phyloP scores from a whole-genome alignment of 805 yeast genomes.

The Starmerella gropengiesseri region DNA sequence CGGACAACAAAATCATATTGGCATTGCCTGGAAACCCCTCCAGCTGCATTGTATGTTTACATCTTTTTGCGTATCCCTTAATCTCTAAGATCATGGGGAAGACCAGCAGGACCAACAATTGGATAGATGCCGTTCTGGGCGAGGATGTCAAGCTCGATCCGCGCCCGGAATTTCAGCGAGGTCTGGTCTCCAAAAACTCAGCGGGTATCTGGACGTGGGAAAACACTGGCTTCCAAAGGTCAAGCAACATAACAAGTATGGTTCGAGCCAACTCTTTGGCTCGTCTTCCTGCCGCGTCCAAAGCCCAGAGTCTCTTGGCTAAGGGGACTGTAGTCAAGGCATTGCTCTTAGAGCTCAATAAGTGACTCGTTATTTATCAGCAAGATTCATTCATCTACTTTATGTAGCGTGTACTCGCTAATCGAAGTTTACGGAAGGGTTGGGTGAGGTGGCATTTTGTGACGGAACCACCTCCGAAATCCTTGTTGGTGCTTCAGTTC shows the following conservation, averaged over 20 bases:
- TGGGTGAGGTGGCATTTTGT: no score
- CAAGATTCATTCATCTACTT: background rate
- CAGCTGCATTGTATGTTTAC: conserved; percentile 40
- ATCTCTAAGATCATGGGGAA: conserved; percentile 36
- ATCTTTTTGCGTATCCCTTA: conserved; percentile 38
- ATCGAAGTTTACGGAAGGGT: no score
- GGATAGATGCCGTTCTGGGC: conserved; percentile 31
- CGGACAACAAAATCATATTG: conserved; percentile 32
- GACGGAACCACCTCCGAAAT: background rate
- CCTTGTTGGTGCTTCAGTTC: conserved; percentile 1
- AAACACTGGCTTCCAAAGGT: conserved; percentile 43
- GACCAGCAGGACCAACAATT: conserved; percentile 24
- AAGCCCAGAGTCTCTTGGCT: conserved; percentile 3
- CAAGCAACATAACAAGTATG: conserved; percentile 40
- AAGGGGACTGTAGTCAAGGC: conserved; percentile 22
- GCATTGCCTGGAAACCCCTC: conserved; percentile 52
- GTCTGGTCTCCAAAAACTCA: conserved; percentile 27
- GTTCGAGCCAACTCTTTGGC: conserved; percentile 39
- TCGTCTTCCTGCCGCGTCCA: conserved; percentile 33
- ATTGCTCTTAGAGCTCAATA: conserved; percentile 11
- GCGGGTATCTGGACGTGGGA: conserved; percentile 30
- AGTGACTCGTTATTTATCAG: background rate
- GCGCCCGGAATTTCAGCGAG: conserved; percentile 45
- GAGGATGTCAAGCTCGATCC: conserved; percentile 35
- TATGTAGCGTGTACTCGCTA: no score